A percentile compares a stretch with the other conserved stretches of the same genome.
Conservation (phyloP, 306 rosid species). For the Lathyrus oleraceus region DNA sequence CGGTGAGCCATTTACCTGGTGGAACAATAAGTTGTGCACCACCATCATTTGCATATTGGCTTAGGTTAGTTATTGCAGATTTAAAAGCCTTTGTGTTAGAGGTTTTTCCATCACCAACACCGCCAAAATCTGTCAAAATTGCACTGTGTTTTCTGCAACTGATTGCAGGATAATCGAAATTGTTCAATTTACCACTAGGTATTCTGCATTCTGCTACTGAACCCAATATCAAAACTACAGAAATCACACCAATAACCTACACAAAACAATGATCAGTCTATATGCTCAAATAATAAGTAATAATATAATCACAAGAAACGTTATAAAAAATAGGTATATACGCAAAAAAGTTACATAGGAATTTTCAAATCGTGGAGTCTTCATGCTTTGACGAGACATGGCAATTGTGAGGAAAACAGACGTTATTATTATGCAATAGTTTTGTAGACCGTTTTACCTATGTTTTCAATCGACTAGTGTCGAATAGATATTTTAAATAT, state of each 20-base stretch:
- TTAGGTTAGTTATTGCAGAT: conserved; percentile 52
- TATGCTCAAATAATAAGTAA: neutral
- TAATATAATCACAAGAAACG: neutral
- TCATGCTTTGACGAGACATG: neutral
- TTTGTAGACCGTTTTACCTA: too few species aligned
- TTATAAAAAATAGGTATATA: neutral
- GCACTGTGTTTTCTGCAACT: conserved; percentile 68
- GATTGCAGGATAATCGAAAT: conserved; percentile 35
- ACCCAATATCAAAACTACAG: conserved; percentile 18
- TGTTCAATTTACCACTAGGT: too few species aligned
- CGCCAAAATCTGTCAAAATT: conserved; percentile 65
- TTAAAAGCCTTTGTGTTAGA: conserved; percentile 67
- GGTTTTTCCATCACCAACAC: conserved; percentile 76
- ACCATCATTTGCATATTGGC: conserved; percentile 52
- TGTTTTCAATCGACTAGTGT: too few species aligned
- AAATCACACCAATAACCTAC: conserved; percentile 29
- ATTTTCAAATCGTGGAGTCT: neutral
- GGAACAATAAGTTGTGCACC: conserved; percentile 70
- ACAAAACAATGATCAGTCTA: neutral
- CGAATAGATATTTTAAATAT: too few species aligned
- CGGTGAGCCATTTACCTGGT: conserved; percentile 77
- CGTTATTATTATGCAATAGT: too few species aligned
- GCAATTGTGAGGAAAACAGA: neutral
- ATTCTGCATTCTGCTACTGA: conserved; percentile 34
- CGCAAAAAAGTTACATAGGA: neutral